A percentile compares a stretch with the other conserved stretches of the same genome.
Conservation (phyloP, 495 filamentous ascomycete species). For the Daldinia childiae region DNA sequence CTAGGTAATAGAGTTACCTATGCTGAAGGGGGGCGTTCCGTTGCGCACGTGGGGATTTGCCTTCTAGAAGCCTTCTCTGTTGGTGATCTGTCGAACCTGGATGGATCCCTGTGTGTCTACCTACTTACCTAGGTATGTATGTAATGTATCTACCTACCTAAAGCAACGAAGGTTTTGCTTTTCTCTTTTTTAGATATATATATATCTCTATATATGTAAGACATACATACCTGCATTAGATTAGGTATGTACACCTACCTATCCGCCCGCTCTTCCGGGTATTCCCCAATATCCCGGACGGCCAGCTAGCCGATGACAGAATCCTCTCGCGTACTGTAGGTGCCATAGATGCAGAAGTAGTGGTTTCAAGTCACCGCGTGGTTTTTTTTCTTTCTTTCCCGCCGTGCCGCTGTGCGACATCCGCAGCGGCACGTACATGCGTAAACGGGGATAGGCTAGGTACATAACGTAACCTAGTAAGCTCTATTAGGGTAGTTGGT, state of each 20-base stretch:
- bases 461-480: no score
- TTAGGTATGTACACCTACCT: neutral
- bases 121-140: no score
- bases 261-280: neutral
- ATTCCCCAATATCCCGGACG: neutral
- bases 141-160: no score
- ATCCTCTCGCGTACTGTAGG: neutral
- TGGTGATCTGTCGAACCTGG: neutral
- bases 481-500: neutral
- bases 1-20: no score
- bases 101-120: no score
- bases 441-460: no score
- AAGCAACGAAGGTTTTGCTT: no score
- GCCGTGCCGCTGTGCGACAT: neutral
- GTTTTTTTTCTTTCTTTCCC: no score
- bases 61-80: neutral
- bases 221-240: neutral
- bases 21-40: neutral
- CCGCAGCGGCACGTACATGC: neutral
- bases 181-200: neutral
- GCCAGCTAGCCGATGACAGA: neutral
- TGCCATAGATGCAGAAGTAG: no score
- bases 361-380: no score
- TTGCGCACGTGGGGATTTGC: neutral
- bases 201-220: neutral